Conservation (phyloP, 345 rosid genomes). For the Populus alba region DNA sequence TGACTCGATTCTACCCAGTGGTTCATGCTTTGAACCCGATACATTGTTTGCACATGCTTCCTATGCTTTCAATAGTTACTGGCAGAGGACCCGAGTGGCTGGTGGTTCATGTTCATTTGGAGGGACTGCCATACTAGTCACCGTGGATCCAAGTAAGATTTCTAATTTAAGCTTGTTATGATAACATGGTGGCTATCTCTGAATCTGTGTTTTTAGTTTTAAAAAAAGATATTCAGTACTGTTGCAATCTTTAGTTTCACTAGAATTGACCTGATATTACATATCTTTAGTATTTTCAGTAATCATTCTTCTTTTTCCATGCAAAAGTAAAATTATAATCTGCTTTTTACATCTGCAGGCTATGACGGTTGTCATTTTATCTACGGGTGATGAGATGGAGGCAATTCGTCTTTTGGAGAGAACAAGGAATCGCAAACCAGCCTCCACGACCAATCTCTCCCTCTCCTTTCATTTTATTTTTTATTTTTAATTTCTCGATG, state of each 20-base stretch:
- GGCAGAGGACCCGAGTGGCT: constrained; percentile 72
- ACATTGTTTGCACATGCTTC: constrained; percentile 83
- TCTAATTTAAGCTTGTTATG: neutral
- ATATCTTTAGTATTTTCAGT: neutral
- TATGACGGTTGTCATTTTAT: constrained; percentile 27
- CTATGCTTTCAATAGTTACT: constrained; percentile 85
- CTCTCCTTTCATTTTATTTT: neutral
- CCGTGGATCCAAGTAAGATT: constrained; percentile 80
- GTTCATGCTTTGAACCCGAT: constrained; percentile 73
- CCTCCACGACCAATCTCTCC: neutral
- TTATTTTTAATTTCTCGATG: neutral
- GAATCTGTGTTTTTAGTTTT: too few relatives aligned
- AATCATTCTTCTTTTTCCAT: neutral
- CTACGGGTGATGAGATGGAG: constrained; percentile 5
- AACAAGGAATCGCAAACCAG: neutral
- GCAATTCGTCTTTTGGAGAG: neutral
- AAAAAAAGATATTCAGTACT: too few relatives aligned
- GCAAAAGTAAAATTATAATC: too few relatives aligned
- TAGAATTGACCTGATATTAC: neutral
- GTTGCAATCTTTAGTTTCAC: too few relatives aligned
- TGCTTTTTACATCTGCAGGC: constrained; percentile 5
- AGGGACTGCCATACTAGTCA: constrained; percentile 87
- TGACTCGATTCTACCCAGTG: constrained; percentile 55
- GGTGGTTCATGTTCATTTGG: constrained; percentile 92
- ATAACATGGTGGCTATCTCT: neutral